phyloP scores from a whole-genome alignment of 2,329 filamentous ascomycete genomes.

The Fusarium sp. region DNA sequence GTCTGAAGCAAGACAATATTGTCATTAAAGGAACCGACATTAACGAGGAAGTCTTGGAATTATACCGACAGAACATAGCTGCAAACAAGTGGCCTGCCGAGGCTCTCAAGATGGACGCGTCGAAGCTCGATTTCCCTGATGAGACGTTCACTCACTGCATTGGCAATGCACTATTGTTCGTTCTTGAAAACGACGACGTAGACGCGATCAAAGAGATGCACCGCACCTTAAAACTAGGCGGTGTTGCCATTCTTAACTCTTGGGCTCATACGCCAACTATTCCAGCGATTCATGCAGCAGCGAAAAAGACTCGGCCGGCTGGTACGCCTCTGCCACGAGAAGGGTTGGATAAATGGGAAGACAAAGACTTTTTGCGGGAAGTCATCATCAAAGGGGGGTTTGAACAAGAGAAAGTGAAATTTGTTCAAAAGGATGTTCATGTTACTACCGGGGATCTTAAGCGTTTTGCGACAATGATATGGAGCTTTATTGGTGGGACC shows the following conservation, averaged over 20 bases:
- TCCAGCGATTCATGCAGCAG: not conserved
- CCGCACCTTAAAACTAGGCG: not conserved
- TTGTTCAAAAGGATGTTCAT: not conserved
- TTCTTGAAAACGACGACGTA: not conserved
- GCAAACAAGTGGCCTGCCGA: not conserved
- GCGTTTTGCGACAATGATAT: no score
- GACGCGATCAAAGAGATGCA: not conserved
- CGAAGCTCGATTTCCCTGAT: not conserved
- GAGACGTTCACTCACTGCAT: not conserved
- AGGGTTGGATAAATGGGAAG: constrained; percentile 7
- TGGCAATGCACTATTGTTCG: not conserved
- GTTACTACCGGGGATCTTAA: not conserved
- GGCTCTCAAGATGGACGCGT: not conserved
- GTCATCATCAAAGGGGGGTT: not conserved
- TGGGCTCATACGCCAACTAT: not conserved
- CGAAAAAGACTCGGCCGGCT: not conserved
- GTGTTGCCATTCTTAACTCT: not conserved
- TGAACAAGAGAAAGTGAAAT: fast-evolving
- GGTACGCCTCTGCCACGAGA: not conserved
- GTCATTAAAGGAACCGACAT: constrained; percentile 5
- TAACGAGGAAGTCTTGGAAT: fast-evolving
- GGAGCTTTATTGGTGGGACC: constrained; percentile 17
- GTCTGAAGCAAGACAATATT: fast-evolving
- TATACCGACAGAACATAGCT: not conserved
- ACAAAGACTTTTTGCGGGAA: fast-evolving